Base-by-base conservation (phyloP, 2,329 filamentous ascomycete species). In the Exophiala calicioides region DNA sequence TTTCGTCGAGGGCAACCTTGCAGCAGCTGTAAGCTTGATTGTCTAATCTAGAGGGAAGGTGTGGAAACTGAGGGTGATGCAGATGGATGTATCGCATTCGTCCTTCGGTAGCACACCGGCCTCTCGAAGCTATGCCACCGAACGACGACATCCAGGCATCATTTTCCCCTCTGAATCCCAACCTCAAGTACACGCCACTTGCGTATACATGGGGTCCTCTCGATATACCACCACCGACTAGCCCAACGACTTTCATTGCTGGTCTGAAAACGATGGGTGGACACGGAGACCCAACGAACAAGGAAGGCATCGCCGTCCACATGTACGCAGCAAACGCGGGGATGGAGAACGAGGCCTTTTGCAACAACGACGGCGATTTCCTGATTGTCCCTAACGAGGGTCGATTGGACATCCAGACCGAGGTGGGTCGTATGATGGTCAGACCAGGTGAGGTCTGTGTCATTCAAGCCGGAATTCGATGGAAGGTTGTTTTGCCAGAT, bases 351-450 rank as follows among this genome's bases (percentile, higher is more conserved):
- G 71, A 75, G 50, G 77, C 78, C 1, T 80, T 80, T 59, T 79
- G 78, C 58, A 78, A 75, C 37, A 79, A 80, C 2, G 84, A 87
- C 50, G 83, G 83, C 9, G 82, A 86, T 61, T 76, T 84, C 52
- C 68, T 86, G 39, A 82, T 86, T 32, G 72, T 86, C 2, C 80
- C 78, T 0, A 82, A 86, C 49, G 76, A 82, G 54, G 83, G 83
- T 7, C 70, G 76, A 0, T 70, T 86, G 1, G 78, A 86, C 54
- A 81, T 86, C 34, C 81, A 84, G 60, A 86, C 83, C 2, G 83
- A 86, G 59, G 75, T 85, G n/a, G 84, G 83, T 5, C 74, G 73
- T 20, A 60, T 86, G 0, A 75, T 81, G 40, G 80, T 85, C 4
- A 78, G 81, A 3, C 82, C 82, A 0, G 81, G 81, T 10, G 84